A percentile compares a stretch with the other conserved stretches of the same genome.
Evolutionary conservation across 768 basidiomycete species (phyloP).

Genomic region (Rhodotorula diobovata): DNA sequence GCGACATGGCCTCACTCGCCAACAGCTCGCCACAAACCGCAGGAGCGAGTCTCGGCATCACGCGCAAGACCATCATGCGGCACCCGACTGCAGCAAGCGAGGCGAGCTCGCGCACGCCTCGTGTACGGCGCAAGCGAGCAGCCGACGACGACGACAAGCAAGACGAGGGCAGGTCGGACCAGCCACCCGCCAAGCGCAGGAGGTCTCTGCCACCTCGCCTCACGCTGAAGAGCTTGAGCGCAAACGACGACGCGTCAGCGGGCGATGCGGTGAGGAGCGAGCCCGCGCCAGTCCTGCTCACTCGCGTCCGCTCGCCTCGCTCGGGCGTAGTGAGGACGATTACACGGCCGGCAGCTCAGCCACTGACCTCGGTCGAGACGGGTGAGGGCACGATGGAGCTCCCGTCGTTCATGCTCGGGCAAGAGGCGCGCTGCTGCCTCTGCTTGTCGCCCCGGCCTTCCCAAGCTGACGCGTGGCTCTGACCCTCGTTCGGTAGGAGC

Average conservation of each 20-base stretch:
- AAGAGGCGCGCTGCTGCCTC: neutral
- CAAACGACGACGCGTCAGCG: neutral
- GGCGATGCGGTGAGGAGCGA: neutral
- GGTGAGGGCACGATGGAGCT: neutral
- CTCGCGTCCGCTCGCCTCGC: neutral
- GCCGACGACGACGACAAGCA: neutral
- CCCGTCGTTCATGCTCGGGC: slow-evolving; percentile 2
- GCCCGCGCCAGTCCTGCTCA: neutral
- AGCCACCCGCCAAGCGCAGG: slow-evolving; percentile 1
- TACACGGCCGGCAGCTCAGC: neutral
- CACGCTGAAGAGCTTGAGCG: accelerated
- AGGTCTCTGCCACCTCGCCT: neutral
- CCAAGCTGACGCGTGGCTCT: neutral
- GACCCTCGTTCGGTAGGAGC: too few species aligned
- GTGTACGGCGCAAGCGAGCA: neutral
- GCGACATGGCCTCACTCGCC: slow-evolving; percentile 1
- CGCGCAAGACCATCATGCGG: neutral
- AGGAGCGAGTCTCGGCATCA: slow-evolving; percentile 3
- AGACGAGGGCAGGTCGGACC: neutral
- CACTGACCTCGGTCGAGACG: accelerated
- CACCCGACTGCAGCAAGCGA: too few species aligned
- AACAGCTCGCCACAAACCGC: neutral
- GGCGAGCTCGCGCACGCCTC: too few species aligned
- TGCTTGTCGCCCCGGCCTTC: neutral
- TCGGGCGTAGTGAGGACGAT: neutral